Conservation (phyloP, 1,139 yeast species). For the Pichia norvegensis region DNA sequence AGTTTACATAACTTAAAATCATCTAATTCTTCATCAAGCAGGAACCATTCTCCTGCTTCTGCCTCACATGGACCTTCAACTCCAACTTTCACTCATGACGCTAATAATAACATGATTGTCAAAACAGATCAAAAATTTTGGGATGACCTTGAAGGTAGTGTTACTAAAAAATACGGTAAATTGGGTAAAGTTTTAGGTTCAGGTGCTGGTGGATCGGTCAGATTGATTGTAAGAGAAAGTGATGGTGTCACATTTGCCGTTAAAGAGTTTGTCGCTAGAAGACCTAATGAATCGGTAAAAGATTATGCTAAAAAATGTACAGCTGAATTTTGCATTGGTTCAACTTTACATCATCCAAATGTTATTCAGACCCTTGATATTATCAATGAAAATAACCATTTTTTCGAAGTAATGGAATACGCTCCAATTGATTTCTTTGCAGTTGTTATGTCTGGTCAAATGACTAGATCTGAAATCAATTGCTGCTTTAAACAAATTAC, state of each 20-base stretch:
- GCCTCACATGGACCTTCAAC: constrained; percentile 14
- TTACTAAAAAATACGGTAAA: constrained; percentile 70
- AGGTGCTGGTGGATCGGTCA: constrained; percentile 94
- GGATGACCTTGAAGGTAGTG: constrained; percentile 39
- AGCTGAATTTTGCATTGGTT: constrained; percentile 92
- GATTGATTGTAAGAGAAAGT: constrained; percentile 57
- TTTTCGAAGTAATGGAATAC: constrained; percentile 90
- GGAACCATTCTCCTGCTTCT: not conserved
- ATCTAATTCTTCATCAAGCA: not conserved
- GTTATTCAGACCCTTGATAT: constrained; percentile 88
- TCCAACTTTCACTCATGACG: constrained; percentile 32
- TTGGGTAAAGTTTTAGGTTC: constrained; percentile 87
- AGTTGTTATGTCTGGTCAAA: constrained; percentile 89
- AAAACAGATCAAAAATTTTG: constrained; percentile 30
- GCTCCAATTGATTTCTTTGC: constrained; percentile 92
- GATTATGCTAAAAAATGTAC: constrained; percentile 92
- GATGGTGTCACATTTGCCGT: constrained; percentile 82
- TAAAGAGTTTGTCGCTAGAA: constrained; percentile 78
- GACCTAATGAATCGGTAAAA: constrained; percentile 67
- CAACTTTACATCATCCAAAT: constrained; percentile 83
- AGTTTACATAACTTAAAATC: not conserved
- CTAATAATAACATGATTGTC: constrained; percentile 31
- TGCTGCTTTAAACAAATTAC: constrained; percentile 87
- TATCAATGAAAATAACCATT: constrained; percentile 80
- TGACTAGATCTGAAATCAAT: constrained; percentile 77